Conservation (phyloP, 2,329 filamentous ascomycete genomes). For the Penicillium frequentans region DNA sequence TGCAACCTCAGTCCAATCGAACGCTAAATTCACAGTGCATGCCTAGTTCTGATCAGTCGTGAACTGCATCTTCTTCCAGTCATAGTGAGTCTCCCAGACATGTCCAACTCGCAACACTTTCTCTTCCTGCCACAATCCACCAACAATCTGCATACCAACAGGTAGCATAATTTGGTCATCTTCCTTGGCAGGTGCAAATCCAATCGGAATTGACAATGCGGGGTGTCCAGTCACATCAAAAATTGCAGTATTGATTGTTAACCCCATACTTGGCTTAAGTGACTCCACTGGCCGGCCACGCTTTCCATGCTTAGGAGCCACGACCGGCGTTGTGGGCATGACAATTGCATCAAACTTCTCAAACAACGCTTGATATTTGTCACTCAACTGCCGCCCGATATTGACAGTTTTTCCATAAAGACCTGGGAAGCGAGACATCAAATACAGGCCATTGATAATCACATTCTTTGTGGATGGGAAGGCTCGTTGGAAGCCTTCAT, state of each 20-base stretch:
- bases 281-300: constrained; percentile 26
- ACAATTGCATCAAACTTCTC: constrained; percentile 41
- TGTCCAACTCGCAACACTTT: constrained; percentile 25
- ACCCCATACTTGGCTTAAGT: constrained; percentile 46
- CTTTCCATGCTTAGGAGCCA: constrained; percentile 26
- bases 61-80: constrained; percentile 24
- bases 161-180: constrained; percentile 41
- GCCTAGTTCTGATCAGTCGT: constrained; percentile 6
- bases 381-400: constrained; percentile 38
- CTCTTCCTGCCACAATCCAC: constrained; percentile 33
- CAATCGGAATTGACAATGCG: constrained; percentile 54
- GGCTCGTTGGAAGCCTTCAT: constrained; percentile 52
- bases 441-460: constrained; percentile 43
- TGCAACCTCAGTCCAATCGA: background rate
- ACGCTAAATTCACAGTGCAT: background rate
- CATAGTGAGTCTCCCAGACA: constrained; percentile 24
- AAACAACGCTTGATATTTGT: constrained; percentile 44
- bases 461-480: constrained; percentile 46
- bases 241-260: constrained; percentile 57
- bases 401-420: constrained; percentile 46
- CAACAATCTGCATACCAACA: constrained; percentile 58
- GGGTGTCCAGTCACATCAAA: constrained; percentile 61
- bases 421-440: constrained; percentile 39
- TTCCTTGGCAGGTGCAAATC: constrained; percentile 38
- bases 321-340: constrained; percentile 39